These are phyloP conservation scores for Gymnopus androsaceus DNA, from an alignment of 1,284 basidiomycete species.

Conservation along the genomic window DNA sequence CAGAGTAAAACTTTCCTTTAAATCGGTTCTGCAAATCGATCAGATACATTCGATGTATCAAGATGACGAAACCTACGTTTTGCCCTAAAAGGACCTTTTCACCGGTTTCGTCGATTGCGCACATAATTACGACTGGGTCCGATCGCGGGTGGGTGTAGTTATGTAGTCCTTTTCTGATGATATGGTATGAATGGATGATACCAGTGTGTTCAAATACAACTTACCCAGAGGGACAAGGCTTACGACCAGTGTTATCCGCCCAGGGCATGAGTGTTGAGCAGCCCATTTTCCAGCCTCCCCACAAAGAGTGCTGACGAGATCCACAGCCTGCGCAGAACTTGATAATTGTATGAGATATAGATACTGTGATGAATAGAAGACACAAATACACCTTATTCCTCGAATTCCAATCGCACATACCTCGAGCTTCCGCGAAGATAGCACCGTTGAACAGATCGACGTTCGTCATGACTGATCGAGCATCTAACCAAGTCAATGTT, in stretches of 20 bases:
- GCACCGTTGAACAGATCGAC: constrained; percentile 65
- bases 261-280: constrained; percentile 78
- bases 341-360: constrained; percentile 14
- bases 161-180: constrained; percentile 73
- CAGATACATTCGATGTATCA: not conserved
- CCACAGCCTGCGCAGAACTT: constrained; percentile 92
- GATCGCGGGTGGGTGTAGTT: constrained; percentile 90
- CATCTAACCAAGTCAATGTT: constrained; percentile 65
- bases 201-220: constrained; percentile 23
- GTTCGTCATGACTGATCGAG: constrained; percentile 58
- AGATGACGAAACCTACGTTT: constrained; percentile 53
- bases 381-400: constrained; percentile 69
- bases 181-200: not conserved
- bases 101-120: constrained; percentile 75
- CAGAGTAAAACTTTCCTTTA: constrained; percentile 78
- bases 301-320: constrained; percentile 79
- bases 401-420: constrained; percentile 87
- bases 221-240: constrained; percentile 71
- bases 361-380: not conserved
- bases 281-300: constrained; percentile 94
- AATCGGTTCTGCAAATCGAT: constrained; percentile 56
- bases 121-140: constrained; percentile 92
- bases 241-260: constrained; percentile 59
- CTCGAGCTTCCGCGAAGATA: constrained; percentile 75
- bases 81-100: constrained; percentile 87